Evolutionary conservation across 2,329 filamentous ascomycete genomes (phyloP), one percentile per base, ranked within the genome.

Genomic region (Cladosporium phlei): DNA sequence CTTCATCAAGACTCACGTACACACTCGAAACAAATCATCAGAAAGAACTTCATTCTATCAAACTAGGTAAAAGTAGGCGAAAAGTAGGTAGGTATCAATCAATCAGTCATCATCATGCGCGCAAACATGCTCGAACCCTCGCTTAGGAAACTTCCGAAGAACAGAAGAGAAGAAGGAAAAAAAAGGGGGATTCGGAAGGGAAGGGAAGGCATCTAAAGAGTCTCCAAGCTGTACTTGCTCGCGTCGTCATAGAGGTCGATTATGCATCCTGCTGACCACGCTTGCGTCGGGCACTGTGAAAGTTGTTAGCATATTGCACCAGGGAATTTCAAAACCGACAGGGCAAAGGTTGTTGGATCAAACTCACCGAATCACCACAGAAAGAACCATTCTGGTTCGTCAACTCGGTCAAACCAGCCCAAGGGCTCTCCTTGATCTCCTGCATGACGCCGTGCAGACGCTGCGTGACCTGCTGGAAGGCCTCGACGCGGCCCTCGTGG

Each of bases 191-290:
- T n/a, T n/a, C n/a, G n/a, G n/a, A n/a, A n/a, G n/a, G n/a, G n/a
- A n/a, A n/a, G n/a, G n/a, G n/a, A n/a, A n/a, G n/a, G n/a, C n/a
- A n/a, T 22, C 21, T 27, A 43, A 25, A 43, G 28, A 9, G 22
- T 33, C 12, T 53, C 51, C 6, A 49, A 24, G 14, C 50, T 53
- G 44, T 51, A 53, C 49, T 56, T 56, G 57, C 60, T 64, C 48
- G 88, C 91, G 66, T 98, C 93, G 75, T 95, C 90, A 71, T 95
- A 98, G 54, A 98, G 69, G 70, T 98, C 93, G 60, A 98, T 87
- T 61, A 98, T 74, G 66, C 93, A 97, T 17, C 88, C 86, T 22
- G 93, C 87, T 44, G 89, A 96, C 93, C 93, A 98, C 44, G 93
- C 86, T 68, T 98, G 93, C 1, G 93, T 96, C 20, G 93, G 93